Evolutionary conservation across 805 yeast species (phyloP), one percentile per base, ranked within the genome.

Genomic region (Candida mattraensis): DNA sequence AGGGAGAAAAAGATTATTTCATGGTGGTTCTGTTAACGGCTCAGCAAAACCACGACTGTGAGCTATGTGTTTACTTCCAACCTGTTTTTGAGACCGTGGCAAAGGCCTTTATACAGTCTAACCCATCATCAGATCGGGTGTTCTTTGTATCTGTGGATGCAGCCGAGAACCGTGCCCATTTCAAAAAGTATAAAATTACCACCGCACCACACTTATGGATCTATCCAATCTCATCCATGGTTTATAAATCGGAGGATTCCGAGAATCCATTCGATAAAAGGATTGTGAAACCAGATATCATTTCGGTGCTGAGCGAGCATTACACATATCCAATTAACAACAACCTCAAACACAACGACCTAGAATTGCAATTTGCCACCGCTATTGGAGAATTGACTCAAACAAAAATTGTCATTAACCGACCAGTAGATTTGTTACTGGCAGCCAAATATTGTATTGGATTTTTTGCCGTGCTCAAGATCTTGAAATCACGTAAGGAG

Each of bases 131-230:
- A 16, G 48, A 64, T 41, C 55, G 63, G 20, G 58, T 76, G 10
- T 66, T 67, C 50, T 71, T 80, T 52, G 63, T 68, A 23, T 60
- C 65, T 26, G 71, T 75, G 9, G 89, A 83, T 40, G 70, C 77
- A 33, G 45, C 52, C 3, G 53, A 62, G 2, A 79, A 79, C 46
- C 40, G 60, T 8, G 50, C 55, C 3, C 49, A 72, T 16, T 72
- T 75, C 40, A 53, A 60, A 17, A 56, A 60, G 7, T 47, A 80
- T 34, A 55, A 61, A 3, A 50, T 83, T 37, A 58, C 58, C 3
- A 62, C 75, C 2, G 76, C 81, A 3, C 93, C 94, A 1, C 80
- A 76, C 40, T 46, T 81, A n/a, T 76, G 87, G 78, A 62, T 83
- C 2, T 69, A 75, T 37, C 87, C 88, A 3, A 30, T 29, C 3